phyloP scores from a whole-genome alignment of 1,139 yeast species.

The Saccharomyces hybrid region DNA sequence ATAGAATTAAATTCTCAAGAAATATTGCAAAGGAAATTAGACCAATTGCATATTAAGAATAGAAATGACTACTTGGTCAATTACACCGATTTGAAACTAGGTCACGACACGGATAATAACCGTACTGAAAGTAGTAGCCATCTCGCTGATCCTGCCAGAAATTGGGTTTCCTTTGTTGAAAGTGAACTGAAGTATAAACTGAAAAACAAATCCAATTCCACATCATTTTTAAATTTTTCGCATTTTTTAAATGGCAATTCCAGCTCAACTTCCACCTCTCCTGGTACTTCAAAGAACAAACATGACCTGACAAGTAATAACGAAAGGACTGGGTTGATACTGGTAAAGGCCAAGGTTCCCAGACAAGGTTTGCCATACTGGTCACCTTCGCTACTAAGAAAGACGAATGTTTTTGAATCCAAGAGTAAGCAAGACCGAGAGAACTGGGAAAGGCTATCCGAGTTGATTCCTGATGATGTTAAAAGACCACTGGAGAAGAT shows the following conservation, averaged over 20 bases:
- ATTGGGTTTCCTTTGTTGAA: slow-evolving; percentile 7
- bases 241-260: not conserved
- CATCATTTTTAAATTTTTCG: slow-evolving; percentile 12
- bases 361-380: slow-evolving; percentile 32
- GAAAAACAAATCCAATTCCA: slow-evolving; percentile 12
- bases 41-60: slow-evolving; percentile 18
- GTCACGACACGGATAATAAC: not conserved
- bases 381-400: slow-evolving; percentile 30
- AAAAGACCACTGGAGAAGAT: slow-evolving; percentile 21
- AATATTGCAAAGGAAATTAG: slow-evolving; percentile 16
- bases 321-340: slow-evolving; percentile 19
- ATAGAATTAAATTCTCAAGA: slow-evolving; percentile 17
- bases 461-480: slow-evolving; percentile 23
- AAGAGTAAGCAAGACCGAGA: slow-evolving; percentile 25
- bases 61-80: slow-evolving; percentile 6
- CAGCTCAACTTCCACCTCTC: slow-evolving; percentile 4
- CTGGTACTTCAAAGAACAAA: slow-evolving; percentile 5
- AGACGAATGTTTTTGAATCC: slow-evolving; percentile 24
- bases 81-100: not conserved
- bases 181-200: slow-evolving; percentile 15
- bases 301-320: slow-evolving; percentile 1
- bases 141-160: not conserved
- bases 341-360: slow-evolving; percentile 17
- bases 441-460: slow-evolving; percentile 21
- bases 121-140: not conserved